A percentile compares a stretch with the other conserved stretches of the same genome.
These are phyloP conservation scores for Penicillium sp. DNA, from an alignment of 2,329 filamentous ascomycete genomes.

Conservation along the genomic window DNA sequence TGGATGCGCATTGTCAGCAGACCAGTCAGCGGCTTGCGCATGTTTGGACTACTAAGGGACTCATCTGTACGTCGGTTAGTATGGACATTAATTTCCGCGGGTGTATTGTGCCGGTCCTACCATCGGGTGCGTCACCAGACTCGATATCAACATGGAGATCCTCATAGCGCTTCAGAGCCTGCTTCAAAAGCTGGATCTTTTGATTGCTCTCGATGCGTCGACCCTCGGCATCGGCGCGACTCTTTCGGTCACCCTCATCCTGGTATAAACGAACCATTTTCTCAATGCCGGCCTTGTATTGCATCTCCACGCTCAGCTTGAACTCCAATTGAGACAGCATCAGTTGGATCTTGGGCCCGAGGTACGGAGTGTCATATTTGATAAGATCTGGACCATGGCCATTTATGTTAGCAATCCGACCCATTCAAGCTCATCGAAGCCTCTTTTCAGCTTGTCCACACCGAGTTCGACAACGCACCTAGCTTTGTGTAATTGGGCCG, in stretches of 20 bases:
- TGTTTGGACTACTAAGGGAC: slow-evolving; percentile 90
- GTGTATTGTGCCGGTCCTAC: slow-evolving; percentile 55
- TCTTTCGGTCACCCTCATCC: slow-evolving; percentile 96
- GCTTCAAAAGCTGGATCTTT: slow-evolving; percentile 93
- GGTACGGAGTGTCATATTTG: slow-evolving; percentile 95
- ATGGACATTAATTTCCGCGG: background rate
- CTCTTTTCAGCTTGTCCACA: background rate
- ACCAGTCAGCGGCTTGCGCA: slow-evolving; percentile 93
- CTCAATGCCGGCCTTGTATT: slow-evolving; percentile 97
- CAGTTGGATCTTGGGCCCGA: slow-evolving; percentile 95
- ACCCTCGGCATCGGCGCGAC: slow-evolving; percentile 86
- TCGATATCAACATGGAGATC: slow-evolving; percentile 96
- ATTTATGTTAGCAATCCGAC: slow-evolving; percentile 24
- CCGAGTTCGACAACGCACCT: slow-evolving; percentile 59
- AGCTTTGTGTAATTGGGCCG: slow-evolving; percentile 94
- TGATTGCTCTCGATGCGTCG: slow-evolving; percentile 93
- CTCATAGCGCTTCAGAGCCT: slow-evolving; percentile 94
- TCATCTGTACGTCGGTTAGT: slow-evolving; percentile 67
- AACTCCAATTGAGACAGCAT: slow-evolving; percentile 99
- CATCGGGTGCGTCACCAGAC: slow-evolving; percentile 73
- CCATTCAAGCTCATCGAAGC: background rate
- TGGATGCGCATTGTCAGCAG: slow-evolving; percentile 84
- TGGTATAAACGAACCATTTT: slow-evolving; percentile 99
- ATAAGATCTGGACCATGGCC: slow-evolving; percentile 73
- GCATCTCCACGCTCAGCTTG: slow-evolving; percentile 97